Evolutionary conservation across 129 eudicot genomes (phyloP).

Genomic region (Chrysanthemum seticuspe): DNA sequence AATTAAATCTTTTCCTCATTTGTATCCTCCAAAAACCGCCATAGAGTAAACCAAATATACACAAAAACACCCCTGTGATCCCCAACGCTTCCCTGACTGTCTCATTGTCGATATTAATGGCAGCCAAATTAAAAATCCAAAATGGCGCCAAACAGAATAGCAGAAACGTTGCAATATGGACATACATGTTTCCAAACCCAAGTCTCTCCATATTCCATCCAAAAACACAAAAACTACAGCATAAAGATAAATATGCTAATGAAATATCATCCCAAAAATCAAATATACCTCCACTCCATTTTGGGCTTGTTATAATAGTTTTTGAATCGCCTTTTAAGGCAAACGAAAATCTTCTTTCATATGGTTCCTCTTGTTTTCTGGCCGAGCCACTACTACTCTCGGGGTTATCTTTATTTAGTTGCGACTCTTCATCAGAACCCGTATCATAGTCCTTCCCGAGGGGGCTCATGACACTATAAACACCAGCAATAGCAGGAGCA

Average conservation of each 20-base stretch:
- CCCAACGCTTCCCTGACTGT: conserved; percentile 66
- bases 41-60: conserved; percentile 81
- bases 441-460: conserved; percentile 55
- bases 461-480: conserved; percentile 51
- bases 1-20: conserved; percentile 86
- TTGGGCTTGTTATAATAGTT: conserved; percentile 31
- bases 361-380: conserved; percentile 17
- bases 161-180: conserved; percentile 89
- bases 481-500: conserved; percentile 56
- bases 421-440: conserved; percentile 43
- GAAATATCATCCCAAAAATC: conserved; percentile 96
- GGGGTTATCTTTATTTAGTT: conserved; percentile 18
- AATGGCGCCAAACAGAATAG: conserved; percentile 89
- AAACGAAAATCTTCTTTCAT: conserved; percentile 36
- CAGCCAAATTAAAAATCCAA: conserved; percentile 91
- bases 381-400: conserved; percentile 25
- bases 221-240: conserved; percentile 85
- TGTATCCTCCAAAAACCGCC: conserved; percentile 99
- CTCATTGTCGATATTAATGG: conserved; percentile 77
- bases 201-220: conserved; percentile 99
- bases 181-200: conserved; percentile 96
- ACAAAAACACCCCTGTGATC: conserved; percentile 69
- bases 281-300: conserved; percentile 82
- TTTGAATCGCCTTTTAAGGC: conserved; percentile 28
- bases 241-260: conserved; percentile 76